Evolutionary conservation across 306 rosid species (phyloP), one percentile per base, ranked within the genome.

Genomic region (Rosa rugosa): DNA sequence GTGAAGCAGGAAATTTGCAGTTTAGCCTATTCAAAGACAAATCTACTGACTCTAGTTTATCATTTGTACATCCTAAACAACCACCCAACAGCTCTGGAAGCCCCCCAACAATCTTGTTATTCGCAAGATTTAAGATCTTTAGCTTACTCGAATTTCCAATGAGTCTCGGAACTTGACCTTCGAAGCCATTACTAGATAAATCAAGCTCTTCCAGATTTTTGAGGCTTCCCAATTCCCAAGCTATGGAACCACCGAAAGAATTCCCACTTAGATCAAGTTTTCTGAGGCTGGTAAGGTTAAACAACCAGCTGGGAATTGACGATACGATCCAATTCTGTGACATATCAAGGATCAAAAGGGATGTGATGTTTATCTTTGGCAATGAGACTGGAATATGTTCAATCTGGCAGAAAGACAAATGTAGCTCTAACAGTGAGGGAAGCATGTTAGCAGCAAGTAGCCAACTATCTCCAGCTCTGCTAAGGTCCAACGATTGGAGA

Each of bases 401-500:
- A 7, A 66, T 17, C 1, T 36, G n/a, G 5, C 47, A 36, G 0
- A 18, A 18, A 34, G 71, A 34, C 22, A 66, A 17, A 17, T 36
- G 23, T 20, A 66, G 3, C 71, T 66, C 71, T 17, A 66, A 14
- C 5, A 77, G 42, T 5, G 81, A 77, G 44, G 81, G 45, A 40
- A 50, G 69, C 34, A 5, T 68, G 47, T 68, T 69, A 6, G 41
- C 31, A n/a, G n/a, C 12, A 16, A 34, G 46, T 0, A 54, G 9
- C 86, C 79, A 85, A 7, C 50, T 53, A 11, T 73, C 22, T 44
- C 79, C 44, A 3, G 59, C 54, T 31, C 20, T 47, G n/a, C 81
- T 57, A 73, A 88, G 84, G 34, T 85, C 44, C 10, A 81, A 31
- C 22, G 5, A 25, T 34, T 27, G 0, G 86, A 83, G 71, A 25